phyloP scores from a whole-genome alignment of 768 basidiomycete genomes.

The Tricholoma sp. region DNA sequence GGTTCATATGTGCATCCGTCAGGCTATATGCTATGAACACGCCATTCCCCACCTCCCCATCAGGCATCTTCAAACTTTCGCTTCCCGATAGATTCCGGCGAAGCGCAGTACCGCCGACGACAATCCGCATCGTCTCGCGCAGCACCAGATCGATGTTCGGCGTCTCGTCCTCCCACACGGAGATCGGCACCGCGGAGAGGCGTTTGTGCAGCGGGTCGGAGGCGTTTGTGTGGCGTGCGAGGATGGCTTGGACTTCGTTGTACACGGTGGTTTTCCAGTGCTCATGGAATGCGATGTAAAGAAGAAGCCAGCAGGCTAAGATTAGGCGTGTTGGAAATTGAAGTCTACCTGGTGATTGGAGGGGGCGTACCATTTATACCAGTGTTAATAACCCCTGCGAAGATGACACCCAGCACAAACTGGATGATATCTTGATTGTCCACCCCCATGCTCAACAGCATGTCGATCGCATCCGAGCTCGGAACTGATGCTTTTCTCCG shows the following conservation, averaged over 20 bases:
- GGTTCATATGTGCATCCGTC: conserved; percentile 29
- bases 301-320: conserved; percentile 31
- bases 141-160: conserved; percentile 27
- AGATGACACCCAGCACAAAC: conserved; percentile 29
- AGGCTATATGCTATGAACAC: conserved; percentile 30
- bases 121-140: conserved; percentile 31
- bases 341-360: too few species aligned
- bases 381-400: conserved; percentile 31
- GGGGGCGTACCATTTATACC: not conserved
- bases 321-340: not conserved
- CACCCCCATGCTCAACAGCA: conserved; percentile 26
- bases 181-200: conserved; percentile 28
- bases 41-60: conserved; percentile 21
- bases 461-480: conserved; percentile 28
- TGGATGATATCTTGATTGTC: conserved; percentile 22
- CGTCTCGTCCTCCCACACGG: conserved; percentile 37
- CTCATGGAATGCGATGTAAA: conserved; percentile 27
- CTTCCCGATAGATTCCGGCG: not conserved
- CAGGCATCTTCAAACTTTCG: not conserved
- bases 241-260: conserved; percentile 23
- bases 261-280: conserved; percentile 28
- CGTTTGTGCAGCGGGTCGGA: conserved; percentile 28
- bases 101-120: conserved; percentile 21
- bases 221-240: conserved; percentile 23
- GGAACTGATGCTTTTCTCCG: conserved; percentile 19